phyloP scores from a whole-genome alignment of 1,139 yeast species.

The Taiozyma onychis region DNA sequence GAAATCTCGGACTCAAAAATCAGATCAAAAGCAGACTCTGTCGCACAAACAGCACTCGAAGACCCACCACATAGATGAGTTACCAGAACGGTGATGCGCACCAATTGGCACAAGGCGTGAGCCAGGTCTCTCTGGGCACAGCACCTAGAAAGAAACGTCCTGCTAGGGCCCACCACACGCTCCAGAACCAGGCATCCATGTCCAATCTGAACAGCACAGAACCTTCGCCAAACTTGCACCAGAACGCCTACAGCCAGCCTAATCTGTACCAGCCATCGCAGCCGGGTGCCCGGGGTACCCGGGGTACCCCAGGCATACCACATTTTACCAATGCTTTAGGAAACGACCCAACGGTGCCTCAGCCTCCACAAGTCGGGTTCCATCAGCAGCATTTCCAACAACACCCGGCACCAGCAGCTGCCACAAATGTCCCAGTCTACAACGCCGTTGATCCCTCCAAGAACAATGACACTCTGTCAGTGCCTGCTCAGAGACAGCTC shows the following conservation, averaged over 20 bases:
- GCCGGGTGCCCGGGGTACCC: background rate
- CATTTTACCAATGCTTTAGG: background rate
- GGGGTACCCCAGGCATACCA: background rate
- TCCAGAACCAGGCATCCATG: background rate
- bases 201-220: background rate
- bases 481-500: slow-evolving; percentile 14
- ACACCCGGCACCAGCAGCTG: slow-evolving; percentile 1
- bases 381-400: slow-evolving; percentile 2
- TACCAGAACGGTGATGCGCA: background rate
- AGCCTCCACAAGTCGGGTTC: background rate
- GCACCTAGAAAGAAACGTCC: background rate
- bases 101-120: slow-evolving; percentile 8
- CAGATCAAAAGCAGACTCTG: background rate
- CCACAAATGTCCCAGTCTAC: background rate
- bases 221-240: background rate
- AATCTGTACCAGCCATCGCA: background rate
- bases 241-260: background rate
- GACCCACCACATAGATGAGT: background rate
- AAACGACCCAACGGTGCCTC: background rate
- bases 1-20: background rate
- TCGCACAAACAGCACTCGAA: background rate
- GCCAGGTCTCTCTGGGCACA: background rate
- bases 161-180: background rate
- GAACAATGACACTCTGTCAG: slow-evolving; percentile 11
- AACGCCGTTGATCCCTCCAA: background rate